Evolutionary conservation across 305 asterid species (phyloP), one percentile per base, ranked within the genome.

Genomic region (Fraxinus nigra): DNA sequence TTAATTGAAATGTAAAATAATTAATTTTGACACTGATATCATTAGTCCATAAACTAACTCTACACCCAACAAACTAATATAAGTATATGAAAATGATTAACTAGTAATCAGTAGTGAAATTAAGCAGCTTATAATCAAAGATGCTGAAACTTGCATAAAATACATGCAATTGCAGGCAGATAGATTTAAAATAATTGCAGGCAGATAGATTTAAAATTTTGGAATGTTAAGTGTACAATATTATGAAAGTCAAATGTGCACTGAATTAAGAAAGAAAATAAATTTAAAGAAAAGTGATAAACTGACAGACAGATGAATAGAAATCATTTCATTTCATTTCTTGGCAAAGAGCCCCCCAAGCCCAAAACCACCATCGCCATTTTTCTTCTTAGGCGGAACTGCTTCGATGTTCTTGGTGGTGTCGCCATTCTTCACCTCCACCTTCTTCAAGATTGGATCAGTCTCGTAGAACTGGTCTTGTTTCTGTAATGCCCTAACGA

Each of bases 381-480:
- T 86, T 32, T 88, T 86, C 82, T 89, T 90, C 88, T 89, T 83
- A 0, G 92, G 89, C 4, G 91, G 91, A 74, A 65, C 82, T 0
- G 82, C 87, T 13, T 70, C 88, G 8, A 91, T 0, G 37, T 78
- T 85, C 89, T 81, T 92, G 13, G 82, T 54, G 87, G 85, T 79
- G 75, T 89, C 87, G 82, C 78, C 77, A 9, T 69, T 82, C 87
- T 88, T 88, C 4, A 70, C 92, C 82, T 94, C 98, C 63, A 87
- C 93, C 85, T 89, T 92, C 85, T 86, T 85, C 92, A 94, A 81
- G 86, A 94, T 85, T 7, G 98, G 98, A 78, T 94, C 97, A 59
- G 93, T 91, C 85, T 94, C 97, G 75, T 91, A 89, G 75, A 94
- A 85, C 88, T 94, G 97, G n/a, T 94, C 98, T 83, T 88, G 78